Base-by-base conservation (phyloP, 306 rosid genomes). In the Hippophae rhamnoides region DNA sequence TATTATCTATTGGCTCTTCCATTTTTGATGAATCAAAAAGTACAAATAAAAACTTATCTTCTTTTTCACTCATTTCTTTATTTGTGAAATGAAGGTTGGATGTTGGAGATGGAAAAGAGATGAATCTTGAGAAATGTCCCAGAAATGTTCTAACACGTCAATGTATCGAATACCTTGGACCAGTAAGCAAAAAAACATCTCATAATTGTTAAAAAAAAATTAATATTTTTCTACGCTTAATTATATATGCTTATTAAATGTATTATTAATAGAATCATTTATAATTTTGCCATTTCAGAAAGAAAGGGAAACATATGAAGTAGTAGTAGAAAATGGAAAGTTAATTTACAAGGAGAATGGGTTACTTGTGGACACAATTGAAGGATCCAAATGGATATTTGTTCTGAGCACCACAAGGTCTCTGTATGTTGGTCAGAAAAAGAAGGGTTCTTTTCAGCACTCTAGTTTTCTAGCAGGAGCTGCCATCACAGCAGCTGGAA, bases 401-500 rank as follows among this genome's bases (percentile, higher is more conserved):
- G 95, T 90, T 43, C 79, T 90, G 1, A 90, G 97, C 79, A 87
- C 97, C 25, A 69, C 87, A 12, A 79, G 97, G 78, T 27, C 84
- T 41, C 66, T 90, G 65, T 90, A 90, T 60, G 97, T 90, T 26
- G 97, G 90, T 43, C 71, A 73, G 61, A 90, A 90, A 52, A 77
- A 82, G 73, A 90, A 90, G 78, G 97, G 97, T 61, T 12, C 41
- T 0, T 90, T 90, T 72, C 97, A 90, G 42, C 97, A 90, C 51
- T 90, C 97, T 0, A 90, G 97, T 63, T 90, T 90, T 70, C 88
- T 90, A 7, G 71, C 97, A 18, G 97, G 97, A 1, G 97, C 76
- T 26, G 97, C 95, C 58, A 90, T 83, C 75, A 90, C 97, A 0
- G 89, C 97, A 59, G 97, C 97, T 49, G 97, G 97, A 41, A 73